Conservation (phyloP, 768 basidiomycete genomes). For the Russula sp. region DNA sequence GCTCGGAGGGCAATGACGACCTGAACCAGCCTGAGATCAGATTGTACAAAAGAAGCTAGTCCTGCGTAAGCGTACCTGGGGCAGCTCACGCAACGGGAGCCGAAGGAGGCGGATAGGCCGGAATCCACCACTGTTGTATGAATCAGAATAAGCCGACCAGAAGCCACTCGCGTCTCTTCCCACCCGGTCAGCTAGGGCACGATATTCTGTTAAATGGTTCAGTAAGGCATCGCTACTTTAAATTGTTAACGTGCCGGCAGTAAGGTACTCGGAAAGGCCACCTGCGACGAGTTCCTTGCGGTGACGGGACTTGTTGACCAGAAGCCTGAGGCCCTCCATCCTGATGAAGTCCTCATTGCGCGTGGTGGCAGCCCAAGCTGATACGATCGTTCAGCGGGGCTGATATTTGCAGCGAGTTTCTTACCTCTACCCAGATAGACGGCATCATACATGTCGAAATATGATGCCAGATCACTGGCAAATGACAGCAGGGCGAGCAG, state of each 20-base stretch:
- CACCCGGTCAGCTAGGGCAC: conserved; percentile 14
- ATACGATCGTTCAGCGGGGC: not conserved
- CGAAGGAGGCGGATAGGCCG: conserved; percentile 2
- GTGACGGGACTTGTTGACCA: conserved; percentile 47
- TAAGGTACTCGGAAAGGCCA: conserved; percentile 49
- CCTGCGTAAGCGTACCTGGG: conserved; percentile 11
- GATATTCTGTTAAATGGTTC: conserved; percentile 3
- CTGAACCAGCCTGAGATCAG: not conserved
- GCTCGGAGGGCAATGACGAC: conserved; percentile 23
- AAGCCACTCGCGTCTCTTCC: conserved; percentile 18
- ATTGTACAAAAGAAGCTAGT: not conserved
- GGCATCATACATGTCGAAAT: conserved; percentile 22
- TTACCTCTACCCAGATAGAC: not conserved
- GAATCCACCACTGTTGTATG: not conserved
- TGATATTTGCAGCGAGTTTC: not conserved
- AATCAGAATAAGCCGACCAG: not conserved
- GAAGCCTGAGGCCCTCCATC: conserved; percentile 58
- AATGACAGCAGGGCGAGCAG: conserved; percentile 56
- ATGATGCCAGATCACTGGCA: conserved; percentile 43
- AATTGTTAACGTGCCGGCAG: conserved; percentile 31
- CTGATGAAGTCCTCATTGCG: conserved; percentile 54
- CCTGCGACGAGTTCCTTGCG: conserved; percentile 73
- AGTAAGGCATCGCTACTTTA: not conserved
- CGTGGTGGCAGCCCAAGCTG: conserved; percentile 71
- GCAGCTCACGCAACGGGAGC: conserved; percentile 14